Conservation (phyloP, 345 rosid species). For the Camelina sativa region DNA sequence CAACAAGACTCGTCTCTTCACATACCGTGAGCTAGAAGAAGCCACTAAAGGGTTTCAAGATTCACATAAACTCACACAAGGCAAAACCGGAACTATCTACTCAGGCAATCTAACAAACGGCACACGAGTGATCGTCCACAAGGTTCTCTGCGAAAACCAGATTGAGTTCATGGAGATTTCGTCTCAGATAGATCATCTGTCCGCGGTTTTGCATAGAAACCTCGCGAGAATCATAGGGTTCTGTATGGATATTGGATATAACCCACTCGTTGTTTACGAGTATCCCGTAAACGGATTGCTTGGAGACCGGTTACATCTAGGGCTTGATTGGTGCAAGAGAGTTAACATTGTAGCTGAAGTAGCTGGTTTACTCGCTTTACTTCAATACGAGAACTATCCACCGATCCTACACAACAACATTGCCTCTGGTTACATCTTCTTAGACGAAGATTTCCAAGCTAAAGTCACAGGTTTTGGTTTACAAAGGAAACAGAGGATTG, state of each 20-base stretch:
- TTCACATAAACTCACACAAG: conserved; percentile 54
- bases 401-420: conserved; percentile 67
- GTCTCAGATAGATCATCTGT: conserved; percentile 62
- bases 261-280: conserved; percentile 67
- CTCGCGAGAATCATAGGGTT: conserved; percentile 74
- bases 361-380: conserved; percentile 62
- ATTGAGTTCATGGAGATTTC: conserved; percentile 60
- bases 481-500: conserved; percentile 39
- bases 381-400: conserved; percentile 70
- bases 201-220: conserved; percentile 62
- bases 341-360: conserved; percentile 67
- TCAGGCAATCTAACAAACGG: conserved; percentile 68
- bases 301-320: conserved; percentile 54
- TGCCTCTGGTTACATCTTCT: conserved; percentile 56
- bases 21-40: conserved; percentile 72
- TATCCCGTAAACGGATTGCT: conserved; percentile 71
- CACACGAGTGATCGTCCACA: conserved; percentile 70
- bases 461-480: conserved; percentile 70
- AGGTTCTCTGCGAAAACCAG: conserved; percentile 59
- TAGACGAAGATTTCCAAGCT: conserved; percentile 62
- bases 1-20: conserved; percentile 66
- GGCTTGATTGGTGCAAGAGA: conserved; percentile 78
- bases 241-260: conserved; percentile 61
- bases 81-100: conserved; percentile 55
- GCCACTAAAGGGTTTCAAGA: conserved; percentile 72